Base-by-base conservation (phyloP, 805 yeast species). In the Candida chauliodis region DNA sequence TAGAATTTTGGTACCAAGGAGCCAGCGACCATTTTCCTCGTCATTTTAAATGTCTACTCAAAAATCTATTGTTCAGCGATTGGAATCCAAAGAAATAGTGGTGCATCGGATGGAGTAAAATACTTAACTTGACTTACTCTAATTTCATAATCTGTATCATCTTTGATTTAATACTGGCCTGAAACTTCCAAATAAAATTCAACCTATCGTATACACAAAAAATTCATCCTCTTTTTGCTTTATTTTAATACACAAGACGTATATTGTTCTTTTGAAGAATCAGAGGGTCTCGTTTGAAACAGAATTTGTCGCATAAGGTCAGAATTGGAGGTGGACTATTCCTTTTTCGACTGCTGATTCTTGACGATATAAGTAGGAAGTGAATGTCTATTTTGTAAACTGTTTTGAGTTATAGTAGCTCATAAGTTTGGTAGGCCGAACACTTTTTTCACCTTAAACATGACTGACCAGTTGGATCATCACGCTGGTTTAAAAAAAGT, bases 171-270 rank as follows among this genome's bases (percentile, higher is more conserved):
- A 68, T 76, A 80, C 52, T 75, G 78, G 48, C 86, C 86, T 50
- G 74, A 78, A 39, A 78, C 80, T 59, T 81, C 86, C 45, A 81
- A 69, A 79, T 73, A 49, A 81, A 67, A 63, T 81, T 81, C 77
- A 79, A 74, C 63, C 80, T 88, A 53, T 81, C 85, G 61, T 79
- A 57, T 81, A 81, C n/a, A 75, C 84, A 55, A 81, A 71, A 34
- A 82, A 76, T 57, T 76, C 79, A 42, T 87, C 88, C 40, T 66
- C 63, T 58, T 78, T 81, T 62, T 81, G 87, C 52, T 68, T 73
- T n/a, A n/a, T 73, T 76, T 81, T 66, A 81, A 81, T 37, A 88
- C 89, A 55, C 80, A 69, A n/a, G 80, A 61, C 47, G 81, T 76
- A 56, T 76, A 77, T 55, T 79, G 60, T 35, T 76, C 86, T 36